A percentile compares a stretch with the other conserved stretches of the same genome.
Conservation (phyloP, 108 stramenopile genomes). For the Aurantiochytrium sp. region DNA sequence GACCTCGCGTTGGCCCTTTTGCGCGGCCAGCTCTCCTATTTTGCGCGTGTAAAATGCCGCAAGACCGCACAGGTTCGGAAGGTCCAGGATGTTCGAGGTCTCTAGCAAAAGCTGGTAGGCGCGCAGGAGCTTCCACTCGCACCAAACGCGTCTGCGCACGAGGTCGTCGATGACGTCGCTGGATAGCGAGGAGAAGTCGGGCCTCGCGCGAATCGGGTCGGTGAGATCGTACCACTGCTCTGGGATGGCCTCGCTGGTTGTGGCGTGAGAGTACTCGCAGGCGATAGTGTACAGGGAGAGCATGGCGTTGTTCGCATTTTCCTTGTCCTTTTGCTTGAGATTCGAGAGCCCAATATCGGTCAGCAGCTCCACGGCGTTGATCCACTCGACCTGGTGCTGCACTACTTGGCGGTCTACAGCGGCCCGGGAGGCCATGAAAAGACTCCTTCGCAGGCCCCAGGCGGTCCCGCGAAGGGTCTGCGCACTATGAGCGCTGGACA, state of each 20-base stretch:
- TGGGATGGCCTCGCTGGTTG: not conserved
- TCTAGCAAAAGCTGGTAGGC: not conserved
- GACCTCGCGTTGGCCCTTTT: not conserved
- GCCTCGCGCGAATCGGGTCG: not conserved
- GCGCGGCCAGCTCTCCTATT: not conserved
- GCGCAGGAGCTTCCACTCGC: not conserved
- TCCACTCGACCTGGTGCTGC: not conserved
- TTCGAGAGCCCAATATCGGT: conserved; percentile 3
- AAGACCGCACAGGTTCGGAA: not conserved
- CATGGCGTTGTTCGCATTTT: conserved; percentile 17
- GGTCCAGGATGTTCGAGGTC: not conserved
- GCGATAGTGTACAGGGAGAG: not conserved
- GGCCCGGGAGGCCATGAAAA: too few species aligned
- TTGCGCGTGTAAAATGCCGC: conserved; percentile 26
- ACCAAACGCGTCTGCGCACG: not conserved
- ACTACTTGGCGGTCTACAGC: too few species aligned
- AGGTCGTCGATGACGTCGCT: not conserved
- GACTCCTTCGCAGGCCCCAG: too few species aligned
- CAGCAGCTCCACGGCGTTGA: conserved; percentile 17
- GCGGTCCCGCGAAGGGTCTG: not conserved
- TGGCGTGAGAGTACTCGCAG: not conserved
- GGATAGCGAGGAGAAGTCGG: conserved; percentile 12
- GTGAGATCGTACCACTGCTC: not conserved
- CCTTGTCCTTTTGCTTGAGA: conserved; percentile 25
- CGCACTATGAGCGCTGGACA: too few species aligned